phyloP scores from a whole-genome alignment of 805 yeast species.

The Teunomyces gatunensis region DNA sequence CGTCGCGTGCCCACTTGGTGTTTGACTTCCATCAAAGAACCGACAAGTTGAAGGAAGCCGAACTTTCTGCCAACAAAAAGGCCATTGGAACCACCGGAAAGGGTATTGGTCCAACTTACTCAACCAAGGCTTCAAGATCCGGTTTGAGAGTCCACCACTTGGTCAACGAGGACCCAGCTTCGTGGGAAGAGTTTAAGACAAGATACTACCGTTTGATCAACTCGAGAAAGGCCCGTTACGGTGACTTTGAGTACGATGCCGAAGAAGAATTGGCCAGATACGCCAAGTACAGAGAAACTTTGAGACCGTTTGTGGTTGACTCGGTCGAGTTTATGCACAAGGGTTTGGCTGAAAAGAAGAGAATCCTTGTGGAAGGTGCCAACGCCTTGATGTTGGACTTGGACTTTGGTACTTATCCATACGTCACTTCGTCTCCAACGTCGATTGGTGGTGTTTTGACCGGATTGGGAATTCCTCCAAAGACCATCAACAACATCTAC shows the following conservation, averaged over 20 bases:
- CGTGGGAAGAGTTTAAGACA: slow-evolving; percentile 88
- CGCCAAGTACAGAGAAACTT: slow-evolving; percentile 66
- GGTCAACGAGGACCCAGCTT: slow-evolving; percentile 81
- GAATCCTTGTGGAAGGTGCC: slow-evolving; percentile 94
- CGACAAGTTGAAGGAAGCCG: slow-evolving; percentile 92
- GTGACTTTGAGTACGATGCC: slow-evolving; percentile 83
- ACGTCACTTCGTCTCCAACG: slow-evolving; percentile 91
- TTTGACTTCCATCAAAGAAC: slow-evolving; percentile 98
- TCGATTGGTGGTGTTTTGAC: slow-evolving; percentile 98
- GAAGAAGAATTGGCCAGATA: slow-evolving; percentile 78
- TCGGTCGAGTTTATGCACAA: slow-evolving; percentile 80
- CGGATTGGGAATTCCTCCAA: slow-evolving; percentile 96
- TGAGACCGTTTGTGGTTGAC: slow-evolving; percentile 92
- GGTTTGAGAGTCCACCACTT: slow-evolving; percentile 97
- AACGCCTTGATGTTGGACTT: slow-evolving; percentile 96
- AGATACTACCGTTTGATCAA: slow-evolving; percentile 73
- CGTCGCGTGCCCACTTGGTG: slow-evolving; percentile 93
- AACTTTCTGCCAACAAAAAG: slow-evolving; percentile 74
- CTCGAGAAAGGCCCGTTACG: slow-evolving; percentile 86
- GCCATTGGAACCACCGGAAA: slow-evolving; percentile 97
- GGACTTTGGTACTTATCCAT: slow-evolving; percentile 98
- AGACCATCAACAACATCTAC: slow-evolving; percentile 69
- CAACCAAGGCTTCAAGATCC: slow-evolving; percentile 94
- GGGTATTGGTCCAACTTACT: slow-evolving; percentile 98
- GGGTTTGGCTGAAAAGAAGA: slow-evolving; percentile 75